Evolutionary conservation across 805 yeast species (phyloP), one percentile per base, ranked within the genome.

Genomic region (Pichia nanzhaoensis): DNA sequence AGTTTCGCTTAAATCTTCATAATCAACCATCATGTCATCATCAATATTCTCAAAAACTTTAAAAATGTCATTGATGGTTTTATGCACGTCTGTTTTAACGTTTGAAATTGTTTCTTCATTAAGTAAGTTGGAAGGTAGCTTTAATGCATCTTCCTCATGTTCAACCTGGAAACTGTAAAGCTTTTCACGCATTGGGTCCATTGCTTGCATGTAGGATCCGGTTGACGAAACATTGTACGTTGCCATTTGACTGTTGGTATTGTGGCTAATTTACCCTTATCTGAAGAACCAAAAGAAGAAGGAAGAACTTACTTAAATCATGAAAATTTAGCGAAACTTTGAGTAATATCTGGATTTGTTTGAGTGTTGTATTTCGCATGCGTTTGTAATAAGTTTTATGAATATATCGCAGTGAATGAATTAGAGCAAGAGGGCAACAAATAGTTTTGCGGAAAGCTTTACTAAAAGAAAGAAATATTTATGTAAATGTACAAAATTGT

Each of bases 191-290:
- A 84, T 77, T 2, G 79, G 74, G 59, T 73, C 75, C 88, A 84
- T 82, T 17, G 93, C 91, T 58, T 75, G 76, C 84, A 84, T 77
- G 61, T 77, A 84, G 19, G 93, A 83, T 61, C 77, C 75, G 9
- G 90, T 82, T 1, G 90, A 82, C 13, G 75, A 67, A 8, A 73
- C 83, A 39, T 75, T 72, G 51, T 77, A 78, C 5, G 74, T 66
- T 2, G 77, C 66, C 80, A 75, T 8, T 5, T 3, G 19, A 21
- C 12, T 10, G 19, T 8, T 19, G 13, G n/a, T 12, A 19, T 28
- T n/a, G 27, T 30, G 6, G 6, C 24, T 31, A 32, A 12, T 24
- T 6, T n/a, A n/a, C 9, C 10, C 10, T 24, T 35, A 10, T 35
- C n/a, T 19, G 9, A 19, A 37, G 30, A 37, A 28, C 30, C 14